Evolutionary conservation across 148 eudicot species (phyloP).

Genomic region (Diospyros lotus): DNA sequence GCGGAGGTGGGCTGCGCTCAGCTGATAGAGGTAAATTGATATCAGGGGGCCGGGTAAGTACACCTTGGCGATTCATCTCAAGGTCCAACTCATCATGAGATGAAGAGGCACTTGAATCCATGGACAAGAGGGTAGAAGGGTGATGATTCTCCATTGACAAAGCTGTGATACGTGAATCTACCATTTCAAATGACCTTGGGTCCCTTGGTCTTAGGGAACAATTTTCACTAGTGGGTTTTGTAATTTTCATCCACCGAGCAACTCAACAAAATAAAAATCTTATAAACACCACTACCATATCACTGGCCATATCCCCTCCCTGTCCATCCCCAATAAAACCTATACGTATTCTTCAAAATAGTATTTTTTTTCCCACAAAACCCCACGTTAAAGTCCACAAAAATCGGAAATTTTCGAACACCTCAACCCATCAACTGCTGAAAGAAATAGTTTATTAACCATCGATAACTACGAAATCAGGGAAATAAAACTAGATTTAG

Average conservation of each 20-base stretch:
- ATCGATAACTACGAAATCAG: background rate
- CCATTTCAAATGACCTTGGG: constrained; percentile 33
- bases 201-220: constrained; percentile 10
- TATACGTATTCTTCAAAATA: constrained; percentile 11
- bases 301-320: constrained; percentile 12
- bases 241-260: constrained; percentile 19
- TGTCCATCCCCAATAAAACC: constrained; percentile 18
- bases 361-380: background rate
- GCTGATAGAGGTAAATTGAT: constrained; percentile 56
- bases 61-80: constrained; percentile 59
- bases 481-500: constrained; percentile 9
- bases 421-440: background rate
- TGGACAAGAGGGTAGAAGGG: constrained; percentile 60
- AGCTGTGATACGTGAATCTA: constrained; percentile 36
- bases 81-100: constrained; percentile 60
- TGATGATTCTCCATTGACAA: constrained; percentile 56
- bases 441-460: background rate
- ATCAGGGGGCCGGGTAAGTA: constrained; percentile 50
- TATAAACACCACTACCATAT: constrained; percentile 19
- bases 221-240: background rate
- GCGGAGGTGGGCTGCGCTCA: constrained; percentile 55
- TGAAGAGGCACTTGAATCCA: constrained; percentile 71
- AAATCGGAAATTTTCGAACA: constrained; percentile 4
- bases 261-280: background rate
- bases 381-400: background rate